Conservation (phyloP, 257 asterid species). For the Solanum chiquidenum region DNA sequence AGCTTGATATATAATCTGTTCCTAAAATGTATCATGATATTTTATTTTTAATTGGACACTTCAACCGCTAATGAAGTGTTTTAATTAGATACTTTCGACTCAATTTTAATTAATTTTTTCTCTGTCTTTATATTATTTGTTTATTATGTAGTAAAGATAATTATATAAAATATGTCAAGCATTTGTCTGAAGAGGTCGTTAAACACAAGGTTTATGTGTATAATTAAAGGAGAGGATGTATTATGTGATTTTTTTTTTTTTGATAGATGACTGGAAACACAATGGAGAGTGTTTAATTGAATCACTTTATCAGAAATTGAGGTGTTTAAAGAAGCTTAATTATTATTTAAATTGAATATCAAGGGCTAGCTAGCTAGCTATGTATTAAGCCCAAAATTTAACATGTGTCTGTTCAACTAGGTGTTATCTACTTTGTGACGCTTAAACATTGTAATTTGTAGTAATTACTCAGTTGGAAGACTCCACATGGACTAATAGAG, state of each 20-base stretch:
- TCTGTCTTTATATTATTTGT: no score
- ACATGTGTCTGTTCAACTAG: background rate
- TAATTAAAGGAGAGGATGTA: no score
- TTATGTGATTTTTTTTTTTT: background rate
- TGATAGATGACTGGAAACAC: background rate
- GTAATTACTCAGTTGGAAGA: background rate
- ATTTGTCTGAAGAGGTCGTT: background rate
- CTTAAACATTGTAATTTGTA: background rate
- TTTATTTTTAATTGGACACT: background rate
- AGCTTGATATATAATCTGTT: background rate
- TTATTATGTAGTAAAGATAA: no score
- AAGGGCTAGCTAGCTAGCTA: no score
- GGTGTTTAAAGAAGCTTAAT: background rate
- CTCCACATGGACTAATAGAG: background rate
- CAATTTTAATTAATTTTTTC: no score
- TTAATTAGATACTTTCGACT: background rate
- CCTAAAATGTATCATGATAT: background rate
- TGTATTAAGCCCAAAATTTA: no score
- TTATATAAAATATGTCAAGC: no score
- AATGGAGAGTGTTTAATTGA: background rate
- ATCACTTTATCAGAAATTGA: background rate
- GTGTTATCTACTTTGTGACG: background rate
- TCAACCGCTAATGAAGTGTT: background rate
- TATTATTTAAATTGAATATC: background rate
- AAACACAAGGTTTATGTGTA: background rate